Base-by-base conservation (phyloP, 2,329 filamentous ascomycete species). In the Epichloe uncinata region DNA sequence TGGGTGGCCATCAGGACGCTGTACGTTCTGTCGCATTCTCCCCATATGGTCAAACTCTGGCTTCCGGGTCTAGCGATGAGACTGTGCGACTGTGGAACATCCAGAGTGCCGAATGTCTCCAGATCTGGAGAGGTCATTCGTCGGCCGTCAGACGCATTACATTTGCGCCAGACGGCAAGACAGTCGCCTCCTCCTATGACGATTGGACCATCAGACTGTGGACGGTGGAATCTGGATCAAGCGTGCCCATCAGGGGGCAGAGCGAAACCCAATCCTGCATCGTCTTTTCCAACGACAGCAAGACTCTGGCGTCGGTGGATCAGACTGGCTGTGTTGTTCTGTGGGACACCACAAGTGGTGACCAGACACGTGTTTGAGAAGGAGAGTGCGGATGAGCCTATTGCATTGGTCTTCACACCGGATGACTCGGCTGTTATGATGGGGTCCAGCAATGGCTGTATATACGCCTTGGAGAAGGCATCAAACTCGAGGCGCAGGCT, bases 121-220 rank as follows among this genome's bases (percentile, higher is more conserved):
- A 58, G 44, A 57, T 50, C 15, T 53, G 57, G n/a, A 52, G 54
- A 16, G 55, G 55, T 8, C 58, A 61, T 45, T 45, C 26, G 4
- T 37, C 13, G 6, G 26, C 5, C 0, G 49, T 57, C 13, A 40
- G 5, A 7, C 50, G 50, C 13, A 38, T 61, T n/a, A 48, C 48
- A 5, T 59, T 59, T 44, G 55, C 58, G 5, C 48, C 48, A 8
- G 54, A 60, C 35, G 49, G 52, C n/a, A 46, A 38, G 38, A 51
- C 43, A 33, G 37, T 60, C 8, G 57, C 52, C 34, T 59, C 56
- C 5, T 52, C 43, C n/a, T 58, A 52, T 2, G 5, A 45, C 2
- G 55, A 60, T 36, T 13, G 43, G 11, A 57, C 52, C 9, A 35
- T 56, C 8, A 51, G 53, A 20, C 20, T 59, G 4, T 60, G 55